These are phyloP conservation scores for Torulaspora franciscae DNA, from an alignment of 805 yeast species.

Conservation along the genomic window DNA sequence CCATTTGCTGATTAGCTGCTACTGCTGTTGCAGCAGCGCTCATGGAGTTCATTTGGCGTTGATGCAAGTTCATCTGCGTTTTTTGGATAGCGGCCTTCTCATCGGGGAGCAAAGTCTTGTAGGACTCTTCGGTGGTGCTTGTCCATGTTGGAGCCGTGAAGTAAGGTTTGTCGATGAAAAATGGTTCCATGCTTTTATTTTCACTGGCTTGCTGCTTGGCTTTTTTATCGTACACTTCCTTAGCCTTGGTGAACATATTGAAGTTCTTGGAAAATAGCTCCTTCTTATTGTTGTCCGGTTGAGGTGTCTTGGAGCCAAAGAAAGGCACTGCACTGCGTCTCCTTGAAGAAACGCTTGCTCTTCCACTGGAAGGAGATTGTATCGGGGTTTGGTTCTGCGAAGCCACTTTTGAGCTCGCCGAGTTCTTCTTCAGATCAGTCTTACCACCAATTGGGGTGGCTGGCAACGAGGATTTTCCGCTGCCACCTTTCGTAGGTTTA, in stretches of 20 bases:
- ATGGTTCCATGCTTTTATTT: slow-evolving; percentile 30
- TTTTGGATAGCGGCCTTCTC: slow-evolving; percentile 29
- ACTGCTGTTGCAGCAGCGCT: slow-evolving; percentile 19
- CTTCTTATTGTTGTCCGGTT: slow-evolving; percentile 29
- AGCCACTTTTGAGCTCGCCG: slow-evolving; percentile 21
- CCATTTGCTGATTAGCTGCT: slow-evolving; percentile 26
- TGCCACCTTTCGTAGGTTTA: slow-evolving; percentile 19
- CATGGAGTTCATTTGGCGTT: slow-evolving; percentile 33
- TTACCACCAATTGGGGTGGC: slow-evolving; percentile 27
- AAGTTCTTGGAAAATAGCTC: slow-evolving; percentile 42
- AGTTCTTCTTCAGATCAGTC: slow-evolving; percentile 21
- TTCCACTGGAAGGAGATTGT: slow-evolving; percentile 12
- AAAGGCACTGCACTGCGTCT: slow-evolving; percentile 33
- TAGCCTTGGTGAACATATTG: slow-evolving; percentile 49
- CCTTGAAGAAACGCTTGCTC: slow-evolving; percentile 21
- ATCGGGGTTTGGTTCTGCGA: slow-evolving; percentile 27
- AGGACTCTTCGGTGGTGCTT: slow-evolving; percentile 52
- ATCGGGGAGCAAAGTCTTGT: slow-evolving; percentile 48
- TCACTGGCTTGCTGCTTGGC: slow-evolving; percentile 26
- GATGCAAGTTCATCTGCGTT: slow-evolving; percentile 31
- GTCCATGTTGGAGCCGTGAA: slow-evolving; percentile 77
- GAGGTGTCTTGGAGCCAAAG: slow-evolving; percentile 39
- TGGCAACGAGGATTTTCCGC: slow-evolving; percentile 14
- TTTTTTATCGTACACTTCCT: slow-evolving; percentile 34
- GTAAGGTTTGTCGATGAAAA: slow-evolving; percentile 57